Evolutionary conservation across 2,329 filamentous ascomycete species (phyloP).

Genomic region (Apiospora hydei): DNA sequence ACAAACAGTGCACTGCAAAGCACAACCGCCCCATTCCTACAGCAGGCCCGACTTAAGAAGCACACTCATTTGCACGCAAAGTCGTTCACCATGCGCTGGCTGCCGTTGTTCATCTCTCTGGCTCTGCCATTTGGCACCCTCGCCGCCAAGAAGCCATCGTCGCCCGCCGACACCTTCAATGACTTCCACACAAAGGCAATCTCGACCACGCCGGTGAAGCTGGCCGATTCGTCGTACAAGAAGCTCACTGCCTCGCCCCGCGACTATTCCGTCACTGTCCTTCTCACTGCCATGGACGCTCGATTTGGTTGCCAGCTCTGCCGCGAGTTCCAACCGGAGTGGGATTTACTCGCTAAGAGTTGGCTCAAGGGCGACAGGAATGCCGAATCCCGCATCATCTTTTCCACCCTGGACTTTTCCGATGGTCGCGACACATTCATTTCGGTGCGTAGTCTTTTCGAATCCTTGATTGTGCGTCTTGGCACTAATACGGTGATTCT

Average conservation of each 20-base stretch:
- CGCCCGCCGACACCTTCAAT: conserved; percentile 68
- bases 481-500: conserved; percentile 24
- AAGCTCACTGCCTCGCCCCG: conserved; percentile 78
- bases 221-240: conserved; percentile 78
- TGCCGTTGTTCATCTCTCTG: conserved; percentile 68
- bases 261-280: conserved; percentile 82
- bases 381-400: conserved; percentile 75
- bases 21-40: conserved; percentile 22
- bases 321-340: conserved; percentile 91
- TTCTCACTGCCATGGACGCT: conserved; percentile 85
- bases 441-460: conserved; percentile 64
- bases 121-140: conserved; percentile 66
- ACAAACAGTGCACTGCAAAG: conserved; percentile 2
- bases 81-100: conserved; percentile 69
- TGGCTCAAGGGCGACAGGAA: conserved; percentile 87
- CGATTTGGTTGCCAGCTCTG: conserved; percentile 88
- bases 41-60: conserved; percentile 25
- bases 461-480: background rate
- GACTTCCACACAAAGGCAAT: conserved; percentile 74
- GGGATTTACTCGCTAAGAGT: conserved; percentile 83
- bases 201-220: conserved; percentile 72
- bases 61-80: conserved; percentile 26
- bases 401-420: conserved; percentile 85
- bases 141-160: conserved; percentile 68
- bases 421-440: conserved; percentile 87